Percentiles rank a stretch among this genome's conserved stretches.
Conservation (phyloP, 2,329 filamentous ascomycete species). For the Geosmithia flava region DNA sequence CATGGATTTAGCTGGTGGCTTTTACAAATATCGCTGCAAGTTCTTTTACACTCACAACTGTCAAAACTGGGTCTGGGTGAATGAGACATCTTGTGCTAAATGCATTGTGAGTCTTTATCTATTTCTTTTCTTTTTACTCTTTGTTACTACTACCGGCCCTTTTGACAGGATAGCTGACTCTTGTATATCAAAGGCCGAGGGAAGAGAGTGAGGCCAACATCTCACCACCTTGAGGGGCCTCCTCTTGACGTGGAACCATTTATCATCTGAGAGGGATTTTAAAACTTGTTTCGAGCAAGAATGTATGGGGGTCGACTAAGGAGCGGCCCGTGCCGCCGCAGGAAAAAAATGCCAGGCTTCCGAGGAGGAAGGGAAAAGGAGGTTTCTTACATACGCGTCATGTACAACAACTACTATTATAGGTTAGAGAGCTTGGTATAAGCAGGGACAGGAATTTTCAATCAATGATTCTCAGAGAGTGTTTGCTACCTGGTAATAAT, state of each 20-base stretch:
- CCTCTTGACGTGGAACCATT: background rate
- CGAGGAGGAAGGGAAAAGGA: no score
- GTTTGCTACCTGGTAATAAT: no score
- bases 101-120: constrained; percentile 30
- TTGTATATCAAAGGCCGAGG: constrained; percentile 27
- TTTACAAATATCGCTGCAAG: constrained; percentile 43
- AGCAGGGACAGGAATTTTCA: no score
- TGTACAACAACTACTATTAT: no score
- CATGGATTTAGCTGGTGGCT: constrained; percentile 19
- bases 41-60: constrained; percentile 40
- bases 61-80: constrained; percentile 41
- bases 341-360: no score
- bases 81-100: constrained; percentile 33
- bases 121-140: background rate
- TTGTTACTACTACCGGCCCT: background rate
- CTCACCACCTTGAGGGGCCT: background rate
- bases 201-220: constrained; percentile 19
- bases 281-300: no score
- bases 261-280: no score
- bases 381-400: no score
- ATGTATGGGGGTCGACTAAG: no score
- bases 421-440: no score
- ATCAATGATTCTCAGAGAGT: no score
- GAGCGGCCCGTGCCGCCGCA: no score
- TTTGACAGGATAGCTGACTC: background rate